Conservation (phyloP, 768 basidiomycete genomes). For the Suillus bovinus region DNA sequence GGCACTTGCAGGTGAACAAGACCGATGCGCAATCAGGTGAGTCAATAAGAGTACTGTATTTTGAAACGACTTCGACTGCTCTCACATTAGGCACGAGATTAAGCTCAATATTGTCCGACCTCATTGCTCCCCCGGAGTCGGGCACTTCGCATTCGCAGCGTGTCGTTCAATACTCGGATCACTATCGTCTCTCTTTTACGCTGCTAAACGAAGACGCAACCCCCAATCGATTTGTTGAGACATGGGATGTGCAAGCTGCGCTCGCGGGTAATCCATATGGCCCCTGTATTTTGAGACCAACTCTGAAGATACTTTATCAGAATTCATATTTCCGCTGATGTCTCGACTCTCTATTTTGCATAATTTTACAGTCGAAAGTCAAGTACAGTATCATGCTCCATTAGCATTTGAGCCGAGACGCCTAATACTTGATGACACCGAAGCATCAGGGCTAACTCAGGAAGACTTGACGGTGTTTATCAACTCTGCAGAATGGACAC, state of each 20-base stretch:
- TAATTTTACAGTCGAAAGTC: constrained; percentile 93
- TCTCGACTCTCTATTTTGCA: constrained; percentile 64
- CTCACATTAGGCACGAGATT: constrained; percentile 39
- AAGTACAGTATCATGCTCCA: constrained; percentile 90
- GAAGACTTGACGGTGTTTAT: constrained; percentile 92
- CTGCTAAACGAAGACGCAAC: constrained; percentile 89
- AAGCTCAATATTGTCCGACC: constrained; percentile 35
- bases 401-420: constrained; percentile 71
- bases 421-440: constrained; percentile 33
- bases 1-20: constrained; percentile 22
- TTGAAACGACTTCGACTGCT: constrained; percentile 10
- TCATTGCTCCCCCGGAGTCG: constrained; percentile 42
- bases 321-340: constrained; percentile 67
- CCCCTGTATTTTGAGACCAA: constrained; percentile 19
- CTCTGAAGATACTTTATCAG: constrained; percentile 40
- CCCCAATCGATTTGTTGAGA: constrained; percentile 52
- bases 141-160: constrained; percentile 51
- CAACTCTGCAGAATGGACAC: constrained; percentile 94
- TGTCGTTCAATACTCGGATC: constrained; percentile 74
- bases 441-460: constrained; percentile 59
- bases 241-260: constrained; percentile 75
- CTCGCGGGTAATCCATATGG: constrained; percentile 54
- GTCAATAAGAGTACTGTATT: constrained; percentile 15
- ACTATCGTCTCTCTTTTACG: constrained; percentile 88
- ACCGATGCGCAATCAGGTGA: constrained; percentile 29